A percentile compares a stretch with the other conserved stretches of the same genome.
These are phyloP conservation scores for Delonix regia DNA, from an alignment of 306 rosid species.

Conservation along the genomic window DNA sequence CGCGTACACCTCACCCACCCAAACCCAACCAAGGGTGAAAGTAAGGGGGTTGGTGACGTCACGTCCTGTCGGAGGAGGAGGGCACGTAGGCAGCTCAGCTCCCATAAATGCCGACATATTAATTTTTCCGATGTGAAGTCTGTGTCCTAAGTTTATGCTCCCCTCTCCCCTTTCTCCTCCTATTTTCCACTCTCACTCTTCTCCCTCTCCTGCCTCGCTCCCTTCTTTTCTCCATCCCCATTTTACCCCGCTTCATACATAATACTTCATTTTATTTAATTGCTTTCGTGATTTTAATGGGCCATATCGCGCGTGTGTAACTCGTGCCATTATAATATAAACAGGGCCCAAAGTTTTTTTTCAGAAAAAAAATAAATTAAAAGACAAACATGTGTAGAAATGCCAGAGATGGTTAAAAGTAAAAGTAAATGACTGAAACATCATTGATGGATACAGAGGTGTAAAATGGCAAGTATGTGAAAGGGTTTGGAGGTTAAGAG, in stretches of 20 bases:
- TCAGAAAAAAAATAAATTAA: background rate
- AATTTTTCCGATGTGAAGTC: constrained; percentile 40
- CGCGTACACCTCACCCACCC: background rate
- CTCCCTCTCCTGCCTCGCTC: background rate
- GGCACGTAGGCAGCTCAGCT: constrained; percentile 58
- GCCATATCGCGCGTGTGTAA: background rate
- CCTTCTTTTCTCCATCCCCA: background rate
- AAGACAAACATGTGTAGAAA: background rate
- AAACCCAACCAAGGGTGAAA: background rate
- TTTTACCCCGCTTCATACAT: background rate
- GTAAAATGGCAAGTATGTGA: constrained; percentile 40
- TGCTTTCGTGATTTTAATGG: background rate
- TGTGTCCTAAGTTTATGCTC: constrained; percentile 25
- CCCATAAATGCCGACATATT: constrained; percentile 67
- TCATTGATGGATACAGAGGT: constrained; percentile 25
- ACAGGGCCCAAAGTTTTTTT: too few species aligned
- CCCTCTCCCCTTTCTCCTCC: background rate
- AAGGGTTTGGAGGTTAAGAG: constrained; percentile 39
- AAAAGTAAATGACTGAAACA: constrained; percentile 18
- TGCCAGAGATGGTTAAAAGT: constrained; percentile 19
- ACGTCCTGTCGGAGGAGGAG: constrained; percentile 58
- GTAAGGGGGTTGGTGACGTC: constrained; percentile 30
- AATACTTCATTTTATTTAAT: too few species aligned
- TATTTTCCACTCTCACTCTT: too few species aligned
- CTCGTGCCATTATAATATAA: background rate